Evolutionary conservation across 1,284 basidiomycete species (phyloP), one percentile per base, ranked within the genome.

Genomic region (Sporisorium sorghi): DNA sequence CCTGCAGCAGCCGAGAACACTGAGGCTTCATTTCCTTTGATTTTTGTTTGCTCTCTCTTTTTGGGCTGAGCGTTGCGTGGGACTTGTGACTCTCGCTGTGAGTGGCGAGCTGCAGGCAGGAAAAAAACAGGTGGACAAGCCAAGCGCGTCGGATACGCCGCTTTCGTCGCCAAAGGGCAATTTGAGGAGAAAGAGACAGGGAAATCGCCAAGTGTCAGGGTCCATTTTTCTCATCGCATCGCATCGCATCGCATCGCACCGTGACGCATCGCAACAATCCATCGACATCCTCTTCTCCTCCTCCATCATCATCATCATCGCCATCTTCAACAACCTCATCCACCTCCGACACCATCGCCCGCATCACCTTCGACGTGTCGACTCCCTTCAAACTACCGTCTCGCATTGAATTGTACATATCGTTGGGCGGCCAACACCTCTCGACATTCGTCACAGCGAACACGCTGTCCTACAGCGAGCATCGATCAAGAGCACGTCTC

Each of bases 181-280:
- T 40, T 40, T 40, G 6, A 35, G 15, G 17, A 15, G 17, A 24
- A 17, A 17, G 26, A n/a, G n/a, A n/a, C n/a, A n/a, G n/a, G n/a
- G n/a, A n/a, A n/a, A n/a, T n/a, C n/a, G n/a, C n/a, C n/a, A n/a
- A 6, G 44, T 5, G 42, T 54, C 55, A 68, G 65, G 65, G 60
- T 69, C 60, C 66, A 65, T 59, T 58, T n/a, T 64, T 56, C 51
- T 35, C 62, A 52, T 57, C 50, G 43, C 55, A 68, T 54, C 50
- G 39, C 53, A 59, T 33, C 48, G 40, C 48, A 63, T 46, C 53
- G 26, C 61, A 59, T 49, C 63, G 17, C 23, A 44, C n/a, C n/a
- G n/a, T 9, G 28, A 44, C 43, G n/a, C 35, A 37, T n/a, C n/a
- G n/a, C n/a, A n/a, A n/a, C n/a, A 46, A 28, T 11, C n/a, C n/a